Conservation (phyloP, 2,329 filamentous ascomycete genomes). For the Aphanocladium album region DNA sequence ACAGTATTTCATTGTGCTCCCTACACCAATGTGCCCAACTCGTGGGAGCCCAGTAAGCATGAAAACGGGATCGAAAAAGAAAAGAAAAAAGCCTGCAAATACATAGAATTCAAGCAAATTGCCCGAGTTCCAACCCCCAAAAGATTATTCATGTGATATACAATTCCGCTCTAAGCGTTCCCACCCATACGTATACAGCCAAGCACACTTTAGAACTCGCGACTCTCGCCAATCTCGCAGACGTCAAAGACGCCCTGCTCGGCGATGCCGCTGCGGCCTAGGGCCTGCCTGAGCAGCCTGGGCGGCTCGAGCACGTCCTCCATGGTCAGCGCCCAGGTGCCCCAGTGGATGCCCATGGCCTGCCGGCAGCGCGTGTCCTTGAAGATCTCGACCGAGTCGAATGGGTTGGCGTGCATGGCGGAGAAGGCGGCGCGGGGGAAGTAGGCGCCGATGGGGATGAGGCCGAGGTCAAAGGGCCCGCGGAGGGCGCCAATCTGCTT, state of each 20-base stretch:
- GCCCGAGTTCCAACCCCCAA: too few relatives aligned
- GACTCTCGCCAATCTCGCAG: conserved; percentile 78
- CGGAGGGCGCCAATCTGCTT: conserved; percentile 72
- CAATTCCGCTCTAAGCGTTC: too few relatives aligned
- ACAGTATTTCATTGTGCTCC: too few relatives aligned
- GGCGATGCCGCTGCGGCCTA: conserved; percentile 60
- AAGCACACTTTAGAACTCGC: conserved; percentile 54
- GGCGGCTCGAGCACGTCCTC: conserved; percentile 87
- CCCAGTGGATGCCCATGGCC: conserved; percentile 90
- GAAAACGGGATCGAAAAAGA: too few relatives aligned
- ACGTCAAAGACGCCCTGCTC: conserved; percentile 75
- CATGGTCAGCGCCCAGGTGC: conserved; percentile 78
- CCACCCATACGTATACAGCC: too few relatives aligned
- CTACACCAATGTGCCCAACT: too few relatives aligned
- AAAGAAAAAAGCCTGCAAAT: too few relatives aligned
- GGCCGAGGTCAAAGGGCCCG: conserved; percentile 83
- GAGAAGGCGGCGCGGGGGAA: conserved; percentile 68
- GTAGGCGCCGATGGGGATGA: conserved; percentile 93
- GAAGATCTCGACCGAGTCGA: conserved; percentile 87
- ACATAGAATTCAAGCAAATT: too few relatives aligned
- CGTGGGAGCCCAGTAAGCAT: too few relatives aligned
- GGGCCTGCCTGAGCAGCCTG: conserved; percentile 62
- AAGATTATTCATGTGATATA: too few relatives aligned
- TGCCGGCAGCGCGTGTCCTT: conserved; percentile 69
- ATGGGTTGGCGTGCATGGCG: conserved; percentile 78